phyloP scores from a whole-genome alignment of 2,329 filamentous ascomycete species.

The Pseudonectria foliicola region DNA sequence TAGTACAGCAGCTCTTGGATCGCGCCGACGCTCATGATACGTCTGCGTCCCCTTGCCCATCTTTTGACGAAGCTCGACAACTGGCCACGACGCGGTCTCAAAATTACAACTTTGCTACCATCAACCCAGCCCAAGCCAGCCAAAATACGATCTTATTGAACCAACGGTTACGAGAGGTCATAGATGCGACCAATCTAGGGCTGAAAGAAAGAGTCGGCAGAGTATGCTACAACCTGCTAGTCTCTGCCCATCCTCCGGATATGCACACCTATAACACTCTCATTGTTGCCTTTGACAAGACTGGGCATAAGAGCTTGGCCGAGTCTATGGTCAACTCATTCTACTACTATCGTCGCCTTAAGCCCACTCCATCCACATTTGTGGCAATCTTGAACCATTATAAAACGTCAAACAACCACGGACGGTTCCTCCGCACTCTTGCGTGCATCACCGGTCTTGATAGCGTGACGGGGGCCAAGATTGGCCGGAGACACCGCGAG shows the following conservation, averaged over 20 bases:
- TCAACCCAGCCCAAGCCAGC: slow-evolving; percentile 19
- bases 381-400: slow-evolving; percentile 46
- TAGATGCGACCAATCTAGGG: slow-evolving; percentile 16
- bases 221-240: slow-evolving; percentile 60
- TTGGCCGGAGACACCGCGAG: slow-evolving; percentile 28
- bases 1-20: slow-evolving; percentile 25
- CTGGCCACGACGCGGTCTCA: slow-evolving; percentile 11
- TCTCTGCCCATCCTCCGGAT: slow-evolving; percentile 53
- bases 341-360: slow-evolving; percentile 34
- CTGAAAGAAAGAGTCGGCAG: slow-evolving; percentile 29
- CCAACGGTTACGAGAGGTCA: slow-evolving; percentile 21
- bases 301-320: slow-evolving; percentile 42
- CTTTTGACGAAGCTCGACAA: slow-evolving; percentile 22
- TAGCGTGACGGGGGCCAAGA: slow-evolving; percentile 29
- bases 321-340: slow-evolving; percentile 47
- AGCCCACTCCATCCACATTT: slow-evolving; percentile 42
- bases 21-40: slow-evolving; percentile 19
- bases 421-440: slow-evolving; percentile 38
- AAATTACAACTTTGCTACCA: slow-evolving; percentile 21
- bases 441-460: slow-evolving; percentile 40
- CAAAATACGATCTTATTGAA: slow-evolving; percentile 24
- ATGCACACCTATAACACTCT: slow-evolving; percentile 66
- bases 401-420: slow-evolving; percentile 32
- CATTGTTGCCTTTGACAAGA: slow-evolving; percentile 55
- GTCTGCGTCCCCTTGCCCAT: slow-evolving; percentile 15